Evolutionary conservation across 306 rosid species (phyloP), one percentile per base, ranked within the genome.

Genomic region (Quercus agrifolia): DNA sequence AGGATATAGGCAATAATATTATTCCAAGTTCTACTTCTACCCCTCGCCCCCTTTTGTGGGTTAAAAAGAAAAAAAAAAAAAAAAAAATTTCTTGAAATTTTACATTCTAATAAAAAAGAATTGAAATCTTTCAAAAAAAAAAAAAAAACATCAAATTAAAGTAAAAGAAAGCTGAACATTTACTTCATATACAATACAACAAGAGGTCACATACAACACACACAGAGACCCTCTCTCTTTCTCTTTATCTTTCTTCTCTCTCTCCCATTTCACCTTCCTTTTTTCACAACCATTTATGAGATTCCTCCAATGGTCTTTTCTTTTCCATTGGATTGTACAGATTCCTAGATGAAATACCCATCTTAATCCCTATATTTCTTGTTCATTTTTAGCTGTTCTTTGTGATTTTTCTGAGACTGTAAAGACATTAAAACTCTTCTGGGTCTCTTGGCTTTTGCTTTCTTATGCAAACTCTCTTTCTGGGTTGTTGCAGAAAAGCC

Each of bases 211-310:
- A 91, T 54, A 87, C 77, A 86, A 79, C 64, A 74, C 44, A 3
- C 17, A 19, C 81, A 18, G 11, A n/a, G 82, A 72, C 77, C 17
- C 54, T 49, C 54, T 49, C 54, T 49, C 78, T 80, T 85, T 77
- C 87, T 75, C 82, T 81, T 74, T 63, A 81, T 74, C 80, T 82
- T 77, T 78, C 63, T 70, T 82, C 88, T 81, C 81, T 77, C 56
- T 77, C 81, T 35, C 83, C 92, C 80, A 83, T 79, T 59, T 80
- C 89, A 87, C 84, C 83, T 92, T 82, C 85, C 88, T 80, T 89
- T 90, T 92, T 88, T 81, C 87, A 88, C 92, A 89, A 78, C 88
- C 90, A 89, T 90, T 93, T 90, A 21, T 86, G 89, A 90, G 92
- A 96, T 93, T 93, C 96, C 93, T 88, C 70, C 80, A 86, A 80